These are phyloP conservation scores for Ceratocystis eucalypticola DNA, from an alignment of 2,329 filamentous ascomycete species.

Conservation along the genomic window DNA sequence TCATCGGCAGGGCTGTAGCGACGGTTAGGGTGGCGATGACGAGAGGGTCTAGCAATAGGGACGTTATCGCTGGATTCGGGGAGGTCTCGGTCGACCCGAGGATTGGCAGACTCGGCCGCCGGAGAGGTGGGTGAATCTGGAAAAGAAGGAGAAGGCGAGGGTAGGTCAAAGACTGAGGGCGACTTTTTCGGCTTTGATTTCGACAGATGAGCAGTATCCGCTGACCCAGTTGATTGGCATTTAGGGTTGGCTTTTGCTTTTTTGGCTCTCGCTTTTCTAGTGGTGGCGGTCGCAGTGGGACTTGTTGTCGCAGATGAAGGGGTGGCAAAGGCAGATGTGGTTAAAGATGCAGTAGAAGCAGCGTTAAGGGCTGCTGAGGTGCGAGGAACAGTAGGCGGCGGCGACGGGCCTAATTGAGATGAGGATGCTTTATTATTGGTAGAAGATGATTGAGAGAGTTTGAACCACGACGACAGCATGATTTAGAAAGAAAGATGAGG, in stretches of 20 bases:
- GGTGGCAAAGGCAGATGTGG: background rate
- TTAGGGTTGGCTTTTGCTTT: slow-evolving; percentile 12
- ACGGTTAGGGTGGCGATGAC: background rate
- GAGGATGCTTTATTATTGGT: background rate
- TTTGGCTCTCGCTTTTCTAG: background rate
- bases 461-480: slow-evolving; percentile 12
- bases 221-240: slow-evolving; percentile 11
- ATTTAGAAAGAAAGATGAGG: slow-evolving; percentile 10
- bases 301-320: slow-evolving; percentile 7
- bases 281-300: slow-evolving; percentile 11
- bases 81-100: slow-evolving; percentile 6
- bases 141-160: slow-evolving; percentile 5
- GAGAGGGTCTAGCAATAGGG: background rate
- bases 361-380: background rate
- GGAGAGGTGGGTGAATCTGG: slow-evolving; percentile 5
- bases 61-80: background rate
- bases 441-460: slow-evolving; percentile 5
- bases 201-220: slow-evolving; percentile 5
- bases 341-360: background rate
- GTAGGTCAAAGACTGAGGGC: background rate
- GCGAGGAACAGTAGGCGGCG: background rate
- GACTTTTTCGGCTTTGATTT: slow-evolving; percentile 9
- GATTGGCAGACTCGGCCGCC: slow-evolving; percentile 6
- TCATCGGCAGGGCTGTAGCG: slow-evolving; percentile 1
- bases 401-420: background rate